Base-by-base conservation (phyloP, 208 protist species). In the Balamuthia mandrillaris region DNA sequence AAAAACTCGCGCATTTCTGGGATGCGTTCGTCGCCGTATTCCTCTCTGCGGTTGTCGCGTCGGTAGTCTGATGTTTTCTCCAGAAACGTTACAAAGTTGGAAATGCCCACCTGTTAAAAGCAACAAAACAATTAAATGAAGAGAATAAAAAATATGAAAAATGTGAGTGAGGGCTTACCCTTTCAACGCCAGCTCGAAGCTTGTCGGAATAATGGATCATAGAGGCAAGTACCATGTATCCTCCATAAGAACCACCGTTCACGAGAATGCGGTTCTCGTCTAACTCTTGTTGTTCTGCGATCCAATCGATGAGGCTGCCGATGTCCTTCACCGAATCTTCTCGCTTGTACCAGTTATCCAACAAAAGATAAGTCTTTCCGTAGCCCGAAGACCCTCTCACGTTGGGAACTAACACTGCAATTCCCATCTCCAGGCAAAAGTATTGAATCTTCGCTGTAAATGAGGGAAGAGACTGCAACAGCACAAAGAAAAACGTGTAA, bases 81-180 rank as follows among this genome's bases (percentile, higher is more conserved):
- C 7, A 77, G 66, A 29, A 77, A 77, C 44, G 66, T 77, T 10
- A 77, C 66, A 21, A 77, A 77, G 66, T 77, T 77, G 66, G 44
- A 56, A 45, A 77, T 77, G 14, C 66, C 66, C 37, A 77, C 37
- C n/a, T n/a, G n/a, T n/a, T n/a, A n/a, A n/a, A n/a, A n/a, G n/a
- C n/a, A n/a, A n/a, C n/a, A n/a, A n/a, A n/a, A n/a, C n/a, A n/a
- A n/a, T n/a, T n/a, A n/a, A n/a, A n/a, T n/a, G n/a, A n/a, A n/a
- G n/a, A n/a, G n/a, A n/a, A n/a, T n/a, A n/a, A n/a, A n/a, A n/a
- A n/a, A n/a, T n/a, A n/a, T n/a, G n/a, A n/a, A n/a, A n/a, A n/a
- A n/a, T n/a, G n/a, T n/a, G n/a, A n/a, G n/a, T n/a, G n/a, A n/a
- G n/a, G n/a, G n/a, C n/a, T n/a, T n/a, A n/a, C n/a, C 7, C 66